Conservation (phyloP, 2,329 filamentous ascomycete species). For the Clonostachys chloroleuca region DNA sequence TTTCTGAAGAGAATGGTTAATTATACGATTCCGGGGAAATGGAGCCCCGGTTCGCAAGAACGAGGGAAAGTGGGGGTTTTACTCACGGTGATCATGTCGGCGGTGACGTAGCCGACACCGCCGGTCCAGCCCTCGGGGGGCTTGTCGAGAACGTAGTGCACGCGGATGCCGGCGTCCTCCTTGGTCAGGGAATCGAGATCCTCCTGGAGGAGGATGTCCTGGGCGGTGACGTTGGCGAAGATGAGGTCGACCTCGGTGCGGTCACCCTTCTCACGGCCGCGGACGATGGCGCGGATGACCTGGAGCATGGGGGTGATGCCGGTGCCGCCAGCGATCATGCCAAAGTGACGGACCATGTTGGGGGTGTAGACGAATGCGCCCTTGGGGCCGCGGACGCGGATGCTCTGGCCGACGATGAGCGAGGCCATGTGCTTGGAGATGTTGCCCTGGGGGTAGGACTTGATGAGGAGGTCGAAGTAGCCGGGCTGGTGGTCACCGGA, state of each 20-base stretch:
- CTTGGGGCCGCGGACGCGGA: conserved; percentile 92
- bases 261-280: conserved; percentile 74
- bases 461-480: conserved; percentile 95
- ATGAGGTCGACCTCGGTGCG: conserved; percentile 88
- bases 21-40: background rate
- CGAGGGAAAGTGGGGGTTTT: background rate
- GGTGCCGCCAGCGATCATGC: conserved; percentile 96
- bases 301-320: conserved; percentile 99
- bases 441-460: conserved; percentile 95
- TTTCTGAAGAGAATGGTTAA: conserved; percentile 42
- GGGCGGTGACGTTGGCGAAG: conserved; percentile 91
- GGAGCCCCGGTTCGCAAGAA: background rate
- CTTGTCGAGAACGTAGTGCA: conserved; percentile 96
- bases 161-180: conserved; percentile 75
- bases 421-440: conserved; percentile 91
- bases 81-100: conserved; percentile 86
- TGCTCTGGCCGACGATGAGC: conserved; percentile 77
- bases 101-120: conserved; percentile 90
- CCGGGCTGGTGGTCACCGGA: conserved; percentile 85
- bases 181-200: conserved; percentile 77
- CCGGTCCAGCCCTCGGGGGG: conserved; percentile 88
- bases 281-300: conserved; percentile 84
- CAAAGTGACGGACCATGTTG: conserved; percentile 94
- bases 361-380: conserved; percentile 96
- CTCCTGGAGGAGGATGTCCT: conserved; percentile 91